phyloP scores from a whole-genome alignment of 2,329 filamentous ascomycete genomes.

The Penicillium sp. region DNA sequence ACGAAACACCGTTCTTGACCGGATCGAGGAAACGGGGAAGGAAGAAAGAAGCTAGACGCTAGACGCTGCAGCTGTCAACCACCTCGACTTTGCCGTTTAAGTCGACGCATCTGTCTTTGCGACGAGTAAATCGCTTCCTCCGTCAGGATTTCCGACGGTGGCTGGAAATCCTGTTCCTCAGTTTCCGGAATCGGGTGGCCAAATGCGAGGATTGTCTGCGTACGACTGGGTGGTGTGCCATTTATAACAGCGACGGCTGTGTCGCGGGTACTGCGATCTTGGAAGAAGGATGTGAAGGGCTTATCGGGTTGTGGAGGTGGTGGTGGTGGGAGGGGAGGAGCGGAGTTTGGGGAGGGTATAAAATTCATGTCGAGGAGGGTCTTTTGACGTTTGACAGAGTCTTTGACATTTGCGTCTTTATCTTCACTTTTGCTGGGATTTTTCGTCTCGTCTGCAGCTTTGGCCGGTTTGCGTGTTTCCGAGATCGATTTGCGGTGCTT shows the following conservation, averaged over 20 bases:
- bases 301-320: constrained; percentile 45
- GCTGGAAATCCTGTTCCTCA: constrained; percentile 70
- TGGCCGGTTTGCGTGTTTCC: constrained; percentile 18
- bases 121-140: constrained; percentile 47
- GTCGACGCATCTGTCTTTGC: constrained; percentile 41
- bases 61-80: too few relatives aligned
- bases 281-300: constrained; percentile 86
- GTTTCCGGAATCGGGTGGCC: constrained; percentile 79
- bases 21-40: too few relatives aligned
- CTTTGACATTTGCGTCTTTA: constrained; percentile 1
- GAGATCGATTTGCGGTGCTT: constrained; percentile 36
- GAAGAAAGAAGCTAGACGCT: too few relatives aligned
- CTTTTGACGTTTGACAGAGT: constrained; percentile 35
- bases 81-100: constrained; percentile 37
- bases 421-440: background rate
- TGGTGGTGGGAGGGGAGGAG: constrained; percentile 21
- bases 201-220: constrained; percentile 69
- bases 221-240: constrained; percentile 64
- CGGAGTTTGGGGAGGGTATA: constrained; percentile 17
- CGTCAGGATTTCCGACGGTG: constrained; percentile 66
- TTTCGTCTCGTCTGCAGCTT: constrained; percentile 4
- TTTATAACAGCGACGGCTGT: constrained; percentile 65
- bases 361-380: constrained; percentile 7
- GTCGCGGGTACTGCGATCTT: constrained; percentile 77
- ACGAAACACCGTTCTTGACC: too few relatives aligned